These are phyloP conservation scores for Cladosporium oxysporum DNA, from an alignment of 2,329 filamentous ascomycete genomes.

Conservation along the genomic window DNA sequence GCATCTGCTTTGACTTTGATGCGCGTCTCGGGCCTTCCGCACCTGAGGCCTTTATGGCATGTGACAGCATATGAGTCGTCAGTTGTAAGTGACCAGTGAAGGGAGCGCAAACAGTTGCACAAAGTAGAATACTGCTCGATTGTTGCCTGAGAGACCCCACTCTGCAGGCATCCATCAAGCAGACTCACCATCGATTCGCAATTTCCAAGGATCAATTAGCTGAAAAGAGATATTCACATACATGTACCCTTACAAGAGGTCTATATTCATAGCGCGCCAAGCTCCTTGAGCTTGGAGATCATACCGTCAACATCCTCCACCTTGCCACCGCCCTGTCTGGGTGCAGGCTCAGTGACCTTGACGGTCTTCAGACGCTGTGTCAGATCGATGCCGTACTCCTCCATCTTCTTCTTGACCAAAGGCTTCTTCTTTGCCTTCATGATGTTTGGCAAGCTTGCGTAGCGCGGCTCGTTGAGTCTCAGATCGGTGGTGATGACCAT, in stretches of 20 bases:
- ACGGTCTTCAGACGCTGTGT: conserved; percentile 80
- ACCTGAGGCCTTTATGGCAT: not conserved
- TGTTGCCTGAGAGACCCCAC: not conserved
- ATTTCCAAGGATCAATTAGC: not conserved
- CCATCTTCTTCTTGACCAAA: conserved; percentile 84
- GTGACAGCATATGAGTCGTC: not conserved
- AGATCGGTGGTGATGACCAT: conserved; percentile 95
- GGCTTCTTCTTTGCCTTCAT: conserved; percentile 99
- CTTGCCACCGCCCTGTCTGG: conserved; percentile 90
- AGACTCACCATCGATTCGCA: not conserved
- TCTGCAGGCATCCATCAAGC: not conserved
- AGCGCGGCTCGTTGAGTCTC: conserved; percentile 90
- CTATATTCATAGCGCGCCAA: conserved; percentile 71
- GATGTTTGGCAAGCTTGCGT: conserved; percentile 94
- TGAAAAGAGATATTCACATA: conserved; percentile 13
- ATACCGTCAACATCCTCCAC: conserved; percentile 97
- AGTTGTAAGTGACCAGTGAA: not conserved
- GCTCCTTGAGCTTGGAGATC: conserved; percentile 89
- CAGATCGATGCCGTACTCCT: conserved; percentile 76
- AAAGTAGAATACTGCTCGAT: not conserved
- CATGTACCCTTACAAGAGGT: conserved; percentile 15
- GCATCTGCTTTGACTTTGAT: conserved; percentile 2
- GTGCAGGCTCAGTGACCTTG: conserved; percentile 84
- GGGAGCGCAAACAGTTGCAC: not conserved
- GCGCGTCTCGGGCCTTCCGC: not conserved